Evolutionary conservation across 768 basidiomycete species (phyloP).

Genomic region (Mycena kentingensis): DNA sequence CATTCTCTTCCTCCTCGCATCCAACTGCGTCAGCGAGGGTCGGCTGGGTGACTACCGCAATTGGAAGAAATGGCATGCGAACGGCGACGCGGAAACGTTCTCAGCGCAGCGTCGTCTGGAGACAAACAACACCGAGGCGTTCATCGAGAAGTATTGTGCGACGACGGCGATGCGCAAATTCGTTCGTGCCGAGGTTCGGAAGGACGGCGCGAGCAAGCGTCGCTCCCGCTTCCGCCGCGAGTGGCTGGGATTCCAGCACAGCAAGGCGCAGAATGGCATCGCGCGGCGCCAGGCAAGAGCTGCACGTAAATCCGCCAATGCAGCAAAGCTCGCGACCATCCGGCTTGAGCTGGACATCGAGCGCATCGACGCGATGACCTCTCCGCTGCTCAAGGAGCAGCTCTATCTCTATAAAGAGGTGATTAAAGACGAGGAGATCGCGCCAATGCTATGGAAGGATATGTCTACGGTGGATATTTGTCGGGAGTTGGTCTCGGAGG

Average conservation of each 20-base stretch:
- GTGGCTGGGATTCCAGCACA: not conserved
- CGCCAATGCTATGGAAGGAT: not conserved
- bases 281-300: not conserved
- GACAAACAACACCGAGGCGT: slow-evolving; percentile 6
- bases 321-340: not conserved
- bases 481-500: not conserved
- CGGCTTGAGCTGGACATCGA: not conserved
- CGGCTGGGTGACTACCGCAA: not conserved
- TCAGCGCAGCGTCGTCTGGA: not conserved
- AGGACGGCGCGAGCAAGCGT: not conserved
- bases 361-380: not conserved
- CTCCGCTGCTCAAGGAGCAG: not conserved
- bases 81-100: not conserved
- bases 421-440: not conserved
- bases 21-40: slow-evolving; percentile 1
- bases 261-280: not conserved
- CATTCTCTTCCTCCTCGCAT: not conserved
- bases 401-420: slow-evolving; percentile 1
- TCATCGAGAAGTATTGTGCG: not conserved
- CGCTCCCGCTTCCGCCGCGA: not conserved
- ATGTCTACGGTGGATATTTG: not conserved
- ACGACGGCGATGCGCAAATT: not conserved
- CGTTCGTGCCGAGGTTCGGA: slow-evolving; percentile 3
- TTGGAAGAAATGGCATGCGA: not conserved
- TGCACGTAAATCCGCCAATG: not conserved